phyloP scores from a whole-genome alignment of 768 basidiomycete genomes.

The Lentinula sp. region DNA sequence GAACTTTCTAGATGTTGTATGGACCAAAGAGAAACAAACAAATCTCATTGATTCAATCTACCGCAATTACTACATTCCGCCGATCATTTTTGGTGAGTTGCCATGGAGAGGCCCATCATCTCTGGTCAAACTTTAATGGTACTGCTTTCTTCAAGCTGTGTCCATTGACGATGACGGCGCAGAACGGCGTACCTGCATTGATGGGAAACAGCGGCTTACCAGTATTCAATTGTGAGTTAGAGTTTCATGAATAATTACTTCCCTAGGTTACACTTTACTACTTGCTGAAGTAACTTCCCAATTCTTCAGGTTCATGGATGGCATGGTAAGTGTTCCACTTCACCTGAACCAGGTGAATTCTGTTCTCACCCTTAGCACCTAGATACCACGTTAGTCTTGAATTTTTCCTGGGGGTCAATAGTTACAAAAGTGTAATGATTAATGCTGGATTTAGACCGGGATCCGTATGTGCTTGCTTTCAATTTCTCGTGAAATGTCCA shows the following conservation, averaged over 20 bases:
- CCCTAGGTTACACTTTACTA: background rate
- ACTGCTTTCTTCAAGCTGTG: constrained; percentile 31
- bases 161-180: constrained; percentile 52
- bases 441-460: constrained; percentile 40
- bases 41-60: constrained; percentile 74
- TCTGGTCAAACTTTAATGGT: background rate
- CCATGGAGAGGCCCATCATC: background rate
- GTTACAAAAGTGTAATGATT: constrained; percentile 17
- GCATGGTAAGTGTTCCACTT: constrained; percentile 39
- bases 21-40: constrained; percentile 71
- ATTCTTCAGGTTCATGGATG: constrained; percentile 53
- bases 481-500: background rate
- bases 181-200: constrained; percentile 64
- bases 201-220: constrained; percentile 78
- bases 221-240: constrained; percentile 59
- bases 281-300: no score
- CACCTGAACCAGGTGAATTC: background rate
- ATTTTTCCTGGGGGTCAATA: background rate
- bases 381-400: constrained; percentile 51
- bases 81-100: constrained; percentile 60
- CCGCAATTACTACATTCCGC: constrained; percentile 74
- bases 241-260: background rate
- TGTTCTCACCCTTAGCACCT: constrained; percentile 5
- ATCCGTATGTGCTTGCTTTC: constrained; percentile 33
- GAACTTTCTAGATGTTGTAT: constrained; percentile 54